Evolutionary conservation across 1,284 basidiomycete genomes (phyloP).

Genomic region (Marasmius fiardii): DNA sequence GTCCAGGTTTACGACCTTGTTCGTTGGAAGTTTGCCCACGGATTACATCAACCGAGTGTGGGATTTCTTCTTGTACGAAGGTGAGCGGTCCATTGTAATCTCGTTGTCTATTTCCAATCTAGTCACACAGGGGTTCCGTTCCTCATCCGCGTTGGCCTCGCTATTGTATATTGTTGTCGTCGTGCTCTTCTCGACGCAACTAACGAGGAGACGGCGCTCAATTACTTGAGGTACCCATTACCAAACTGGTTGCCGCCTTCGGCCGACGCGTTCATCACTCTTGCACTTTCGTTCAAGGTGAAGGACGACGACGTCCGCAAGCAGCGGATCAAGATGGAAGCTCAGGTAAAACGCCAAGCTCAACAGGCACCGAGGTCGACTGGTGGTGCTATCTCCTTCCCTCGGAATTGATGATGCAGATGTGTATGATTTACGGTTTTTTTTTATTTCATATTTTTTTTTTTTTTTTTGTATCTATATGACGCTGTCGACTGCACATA

Average conservation of each 20-base stretch:
- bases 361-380: slow-evolving; percentile 29
- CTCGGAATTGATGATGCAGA: slow-evolving; percentile 19
- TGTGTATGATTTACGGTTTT: background rate
- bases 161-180: slow-evolving; percentile 66
- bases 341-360: slow-evolving; percentile 58
- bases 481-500: no score
- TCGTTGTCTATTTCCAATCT: background rate
- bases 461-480: no score
- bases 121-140: slow-evolving; percentile 64
- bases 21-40: slow-evolving; percentile 74
- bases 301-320: slow-evolving; percentile 83
- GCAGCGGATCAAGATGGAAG: slow-evolving; percentile 69
- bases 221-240: slow-evolving; percentile 51
- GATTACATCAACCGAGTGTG: slow-evolving; percentile 78
- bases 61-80: slow-evolving; percentile 88
- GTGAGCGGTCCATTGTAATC: slow-evolving; percentile 33
- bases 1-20: slow-evolving; percentile 69
- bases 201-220: slow-evolving; percentile 47
- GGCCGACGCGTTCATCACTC: slow-evolving; percentile 62
- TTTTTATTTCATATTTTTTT: background rate
- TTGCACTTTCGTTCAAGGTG: slow-evolving; percentile 64
- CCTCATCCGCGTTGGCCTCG: slow-evolving; percentile 78
- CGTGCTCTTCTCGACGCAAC: slow-evolving; percentile 52
- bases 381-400: slow-evolving; percentile 28
- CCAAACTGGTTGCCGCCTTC: slow-evolving; percentile 48